These are phyloP conservation scores for Paecilomyces formosus DNA, from an alignment of 2,329 filamentous ascomycete genomes.

Conservation along the genomic window DNA sequence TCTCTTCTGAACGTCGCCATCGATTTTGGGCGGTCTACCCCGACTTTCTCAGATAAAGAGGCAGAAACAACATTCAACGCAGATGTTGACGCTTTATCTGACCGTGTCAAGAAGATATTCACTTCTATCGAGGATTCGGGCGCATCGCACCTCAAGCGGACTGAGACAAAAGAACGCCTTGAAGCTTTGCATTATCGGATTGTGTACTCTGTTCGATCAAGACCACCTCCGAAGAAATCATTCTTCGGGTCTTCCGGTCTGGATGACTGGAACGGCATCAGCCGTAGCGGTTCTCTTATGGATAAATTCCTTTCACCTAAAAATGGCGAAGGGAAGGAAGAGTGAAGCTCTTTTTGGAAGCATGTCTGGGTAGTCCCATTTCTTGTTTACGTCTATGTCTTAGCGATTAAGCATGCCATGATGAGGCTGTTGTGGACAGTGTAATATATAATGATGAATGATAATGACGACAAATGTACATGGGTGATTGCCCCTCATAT, in stretches of 20 bases:
- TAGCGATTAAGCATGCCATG: conserved; percentile 9
- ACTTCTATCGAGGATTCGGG: conserved; percentile 65
- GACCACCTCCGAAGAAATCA: conserved; percentile 46
- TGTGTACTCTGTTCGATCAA: conserved; percentile 61
- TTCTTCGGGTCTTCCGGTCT: conserved; percentile 22
- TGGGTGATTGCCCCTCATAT: not conserved
- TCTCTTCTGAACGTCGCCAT: conserved; percentile 67
- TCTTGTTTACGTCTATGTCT: conserved; percentile 1
- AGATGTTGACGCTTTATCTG: conserved; percentile 60
- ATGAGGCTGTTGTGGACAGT: conserved; percentile 5
- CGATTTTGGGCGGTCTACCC: conserved; percentile 50
- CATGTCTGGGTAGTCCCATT: conserved; percentile 1
- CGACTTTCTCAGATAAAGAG: conserved; percentile 21
- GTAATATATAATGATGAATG: conserved; percentile 2
- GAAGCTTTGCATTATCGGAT: conserved; percentile 70
- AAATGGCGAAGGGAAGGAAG: conserved; percentile 1
- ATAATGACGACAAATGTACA: not conserved
- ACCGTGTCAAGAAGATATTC: conserved; percentile 49
- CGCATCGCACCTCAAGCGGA: conserved; percentile 62
- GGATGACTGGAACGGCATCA: conserved; percentile 5
- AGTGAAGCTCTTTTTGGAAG: conserved; percentile 5
- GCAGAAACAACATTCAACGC: conserved; percentile 55
- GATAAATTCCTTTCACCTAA: conserved; percentile 5
- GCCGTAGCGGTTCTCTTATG: conserved; percentile 4
- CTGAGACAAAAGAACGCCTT: conserved; percentile 68